Percentiles rank a stretch among this genome's conserved stretches.
These are phyloP conservation scores for Boletellus ananas DNA, from an alignment of 768 basidiomycete species.

Conservation along the genomic window DNA sequence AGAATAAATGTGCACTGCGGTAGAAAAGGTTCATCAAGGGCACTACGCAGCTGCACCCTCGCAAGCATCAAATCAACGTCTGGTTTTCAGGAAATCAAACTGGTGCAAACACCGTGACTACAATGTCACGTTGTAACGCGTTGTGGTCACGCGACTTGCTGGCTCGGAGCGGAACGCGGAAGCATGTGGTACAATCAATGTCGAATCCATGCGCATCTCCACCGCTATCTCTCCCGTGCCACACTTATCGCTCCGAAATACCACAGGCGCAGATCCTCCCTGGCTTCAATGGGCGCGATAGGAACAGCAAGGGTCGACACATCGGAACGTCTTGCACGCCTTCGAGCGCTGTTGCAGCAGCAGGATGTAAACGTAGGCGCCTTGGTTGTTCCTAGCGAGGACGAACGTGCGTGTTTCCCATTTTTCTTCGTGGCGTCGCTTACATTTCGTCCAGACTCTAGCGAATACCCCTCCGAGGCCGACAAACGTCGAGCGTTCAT, in stretches of 20 bases:
- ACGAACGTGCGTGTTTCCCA: constrained; percentile 65
- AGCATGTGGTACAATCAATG: constrained; percentile 24
- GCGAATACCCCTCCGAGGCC: constrained; percentile 83
- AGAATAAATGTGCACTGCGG: too few relatives aligned
- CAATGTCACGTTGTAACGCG: neutral
- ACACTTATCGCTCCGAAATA: neutral
- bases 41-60: too few relatives aligned
- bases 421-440: neutral
- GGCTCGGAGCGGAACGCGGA: constrained; percentile 22
- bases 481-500: constrained; percentile 86
- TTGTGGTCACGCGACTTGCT: constrained; percentile 4
- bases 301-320: constrained; percentile 53
- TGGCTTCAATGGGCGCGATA: constrained; percentile 35
- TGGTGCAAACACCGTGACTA: neutral
- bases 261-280: constrained; percentile 9
- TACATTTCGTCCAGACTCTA: constrained; percentile 55
- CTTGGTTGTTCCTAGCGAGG: constrained; percentile 85
- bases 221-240: constrained; percentile 23
- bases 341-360: constrained; percentile 69
- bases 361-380: constrained; percentile 56
- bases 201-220: constrained; percentile 13
- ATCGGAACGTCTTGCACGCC: constrained; percentile 52
- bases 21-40: too few relatives aligned
- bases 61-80: too few relatives aligned
- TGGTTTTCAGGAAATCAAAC: too few relatives aligned